Evolutionary conservation across 208 protist genomes (phyloP).

Genomic region (Trypanosoma brucei): DNA sequence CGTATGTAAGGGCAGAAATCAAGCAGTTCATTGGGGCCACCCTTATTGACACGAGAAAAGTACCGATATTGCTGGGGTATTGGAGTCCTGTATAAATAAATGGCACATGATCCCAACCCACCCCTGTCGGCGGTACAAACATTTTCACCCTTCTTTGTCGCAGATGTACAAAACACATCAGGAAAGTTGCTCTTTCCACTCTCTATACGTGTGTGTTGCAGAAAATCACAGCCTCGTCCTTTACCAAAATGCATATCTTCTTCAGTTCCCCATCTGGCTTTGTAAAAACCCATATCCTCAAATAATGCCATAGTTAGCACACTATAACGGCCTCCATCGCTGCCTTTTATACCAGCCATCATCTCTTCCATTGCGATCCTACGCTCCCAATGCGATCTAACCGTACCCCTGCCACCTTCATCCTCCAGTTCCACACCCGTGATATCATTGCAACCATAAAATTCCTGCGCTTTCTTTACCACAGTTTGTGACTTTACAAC

Average conservation of each 20-base stretch:
- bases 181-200: constrained; percentile 20
- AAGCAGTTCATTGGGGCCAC: constrained; percentile 26
- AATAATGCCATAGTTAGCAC: constrained; percentile 32
- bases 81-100: too few relatives aligned
- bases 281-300: constrained; percentile 31
- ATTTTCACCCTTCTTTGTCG: neutral
- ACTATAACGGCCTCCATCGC: constrained; percentile 21
- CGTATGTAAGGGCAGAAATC: constrained; percentile 45
- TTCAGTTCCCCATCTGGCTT: constrained; percentile 22
- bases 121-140: constrained; percentile 30
- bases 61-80: constrained; percentile 33
- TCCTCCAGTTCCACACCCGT: constrained; percentile 37
- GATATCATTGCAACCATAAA: constrained; percentile 11
- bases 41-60: constrained; percentile 17
- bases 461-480: neutral
- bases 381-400: constrained; percentile 41
- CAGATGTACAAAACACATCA: constrained; percentile 28
- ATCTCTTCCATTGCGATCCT: constrained; percentile 30
- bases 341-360: constrained; percentile 18
- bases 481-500: constrained; percentile 11
- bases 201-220: constrained; percentile 22
- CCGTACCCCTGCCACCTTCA: too few relatives aligned
- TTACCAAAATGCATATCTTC: constrained; percentile 30
- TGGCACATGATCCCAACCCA: constrained; percentile 25
- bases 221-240: constrained; percentile 21